Conservation (phyloP, 441 rosid genomes). For the Corymbia calophylla region DNA sequence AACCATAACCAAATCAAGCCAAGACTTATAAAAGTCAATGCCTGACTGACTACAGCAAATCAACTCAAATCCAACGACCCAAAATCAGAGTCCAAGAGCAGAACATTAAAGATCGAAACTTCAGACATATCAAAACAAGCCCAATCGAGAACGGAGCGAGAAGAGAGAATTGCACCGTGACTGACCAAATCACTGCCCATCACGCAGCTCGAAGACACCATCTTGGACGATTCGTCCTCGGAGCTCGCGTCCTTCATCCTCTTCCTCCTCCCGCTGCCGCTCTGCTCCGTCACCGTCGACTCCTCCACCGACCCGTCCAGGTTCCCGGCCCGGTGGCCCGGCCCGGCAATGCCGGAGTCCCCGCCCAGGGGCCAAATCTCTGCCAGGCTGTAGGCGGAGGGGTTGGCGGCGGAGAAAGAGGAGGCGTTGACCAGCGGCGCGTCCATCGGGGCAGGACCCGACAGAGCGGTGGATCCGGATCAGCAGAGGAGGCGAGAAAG, state of each 20-base stretch:
- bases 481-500: not conserved
- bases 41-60: not conserved
- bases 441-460: conserved; percentile 46
- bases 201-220: conserved; percentile 76
- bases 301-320: conserved; percentile 56
- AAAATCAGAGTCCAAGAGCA: not conserved
- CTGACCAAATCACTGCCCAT: conserved; percentile 57
- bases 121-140: not conserved
- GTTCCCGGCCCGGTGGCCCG: conserved; percentile 51
- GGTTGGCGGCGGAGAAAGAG: conserved; percentile 67
- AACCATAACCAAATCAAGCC: not conserved
- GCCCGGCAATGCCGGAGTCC: conserved; percentile 26
- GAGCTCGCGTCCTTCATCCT: conserved; percentile 69
- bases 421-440: conserved; percentile 68
- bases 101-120: not conserved
- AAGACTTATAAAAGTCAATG: not conserved
- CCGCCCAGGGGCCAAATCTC: conserved; percentile 76
- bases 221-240: conserved; percentile 65
- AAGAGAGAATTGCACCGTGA: not conserved
- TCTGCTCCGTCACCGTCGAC: conserved; percentile 74
- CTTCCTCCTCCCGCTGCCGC: conserved; percentile 51
- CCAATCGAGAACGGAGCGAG: not conserved
- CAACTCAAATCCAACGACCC: not conserved
- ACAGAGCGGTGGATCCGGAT: not conserved
- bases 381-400: conserved; percentile 28